Evolutionary conservation across 176 grass and related monocot genomes (phyloP), one percentile per base, ranked within the genome.

Genomic region (Sorghum bicolor): DNA sequence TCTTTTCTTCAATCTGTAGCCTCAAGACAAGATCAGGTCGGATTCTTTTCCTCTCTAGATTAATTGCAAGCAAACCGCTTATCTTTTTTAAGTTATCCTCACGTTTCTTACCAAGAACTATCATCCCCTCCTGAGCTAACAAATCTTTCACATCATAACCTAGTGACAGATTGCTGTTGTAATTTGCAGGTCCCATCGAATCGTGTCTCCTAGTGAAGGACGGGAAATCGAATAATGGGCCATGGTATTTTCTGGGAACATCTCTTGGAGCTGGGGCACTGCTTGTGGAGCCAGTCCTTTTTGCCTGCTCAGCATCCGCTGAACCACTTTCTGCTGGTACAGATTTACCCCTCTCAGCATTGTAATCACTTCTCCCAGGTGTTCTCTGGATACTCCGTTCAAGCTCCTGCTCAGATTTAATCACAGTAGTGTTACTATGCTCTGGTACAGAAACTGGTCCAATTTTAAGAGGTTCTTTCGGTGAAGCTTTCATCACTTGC

Each of bases 1-100:
- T 99, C 64, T 91, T 99, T 88, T 99, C 97, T 92, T 99, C 97
- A 60, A 99, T 99, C 81, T 99, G 93, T 64, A 99, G 89, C 73
- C 91, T 87, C 67, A 99, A 87, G 38, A 99, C 88, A 86, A 99
- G 89, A 89, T 99, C 97, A 71, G 97, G 97, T 73, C 74, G 85
- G 38, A 99, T 99, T 77, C 93, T 94, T 88, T 94, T 99, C 71
- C 89, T 94, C 77, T 96, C 93, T 70, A 99, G 70, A 75, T 99
- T 99, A 76, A 94, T 85, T 47, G 93, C 81, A 86, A 99, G 93
- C 79, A 99, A 90, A 40, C 97, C 80, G 4, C 87, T 99, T 44
- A 99, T 99, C 84, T 99, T 99, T 83, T 90, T 93, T 75, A 98
- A 88, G 80, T 90, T 96, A 76, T 96, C 89, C 38, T 85, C 76